A percentile compares a stretch with the other conserved stretches of the same genome.
Evolutionary conservation across 192 early-diverging fungal genomes (phyloP).

Genomic region (Backusella westeae): DNA sequence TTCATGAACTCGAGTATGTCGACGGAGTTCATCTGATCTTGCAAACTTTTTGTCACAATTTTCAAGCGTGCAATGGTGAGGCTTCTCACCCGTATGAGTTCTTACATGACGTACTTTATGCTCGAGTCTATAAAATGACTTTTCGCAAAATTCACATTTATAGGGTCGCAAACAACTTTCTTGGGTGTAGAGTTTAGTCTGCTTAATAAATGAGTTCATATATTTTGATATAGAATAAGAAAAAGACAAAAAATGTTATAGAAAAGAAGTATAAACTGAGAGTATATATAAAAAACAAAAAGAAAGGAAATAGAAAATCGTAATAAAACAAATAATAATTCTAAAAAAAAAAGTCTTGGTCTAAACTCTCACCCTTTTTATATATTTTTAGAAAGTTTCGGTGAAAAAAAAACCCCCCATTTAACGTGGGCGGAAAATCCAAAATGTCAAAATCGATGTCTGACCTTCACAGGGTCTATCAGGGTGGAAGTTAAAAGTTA

Average conservation of each 20-base stretch:
- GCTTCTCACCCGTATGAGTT: constrained; percentile 82
- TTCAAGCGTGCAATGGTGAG: constrained; percentile 68
- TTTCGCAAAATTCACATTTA: constrained; percentile 54
- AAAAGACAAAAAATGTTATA: background rate
- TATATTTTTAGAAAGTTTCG: background rate
- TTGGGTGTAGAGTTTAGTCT: background rate
- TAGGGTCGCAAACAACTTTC: constrained; percentile 44
- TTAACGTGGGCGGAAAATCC: background rate
- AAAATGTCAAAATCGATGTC: background rate
- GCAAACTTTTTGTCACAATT: constrained; percentile 78
- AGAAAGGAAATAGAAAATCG: background rate
- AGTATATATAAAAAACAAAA: background rate
- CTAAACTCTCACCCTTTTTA: background rate
- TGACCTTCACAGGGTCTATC: background rate
- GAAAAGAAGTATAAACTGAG: background rate
- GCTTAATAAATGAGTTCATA: constrained; percentile 4
- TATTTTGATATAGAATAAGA: background rate
- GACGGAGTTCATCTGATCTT: constrained; percentile 68
- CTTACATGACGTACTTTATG: constrained; percentile 81
- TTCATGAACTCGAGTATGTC: constrained; percentile 44
- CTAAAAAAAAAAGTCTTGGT: background rate
- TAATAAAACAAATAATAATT: background rate
- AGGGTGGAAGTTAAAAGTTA: background rate
- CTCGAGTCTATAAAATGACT: constrained; percentile 77
- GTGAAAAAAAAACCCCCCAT: background rate